These are phyloP conservation scores for Kuraishia cidri DNA, from an alignment of 805 yeast genomes.

Conservation along the genomic window DNA sequence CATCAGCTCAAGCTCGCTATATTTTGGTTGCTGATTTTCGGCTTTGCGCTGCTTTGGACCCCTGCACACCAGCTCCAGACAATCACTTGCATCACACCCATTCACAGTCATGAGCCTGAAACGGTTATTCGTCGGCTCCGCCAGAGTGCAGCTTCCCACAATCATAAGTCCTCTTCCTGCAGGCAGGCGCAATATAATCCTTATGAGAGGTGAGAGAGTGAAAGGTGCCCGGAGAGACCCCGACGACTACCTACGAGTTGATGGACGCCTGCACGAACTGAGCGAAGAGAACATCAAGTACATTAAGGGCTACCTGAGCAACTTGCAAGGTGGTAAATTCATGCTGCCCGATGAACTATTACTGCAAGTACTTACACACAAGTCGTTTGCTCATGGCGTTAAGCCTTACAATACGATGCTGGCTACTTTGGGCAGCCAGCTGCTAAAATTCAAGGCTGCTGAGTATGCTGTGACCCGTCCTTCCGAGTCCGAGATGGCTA, in stretches of 20 bases:
- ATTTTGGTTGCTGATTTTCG: too few species aligned
- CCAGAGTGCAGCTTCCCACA: too few species aligned
- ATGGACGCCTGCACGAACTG: conserved; percentile 46
- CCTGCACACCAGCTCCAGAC: too few species aligned
- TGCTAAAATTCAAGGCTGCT: conserved; percentile 40
- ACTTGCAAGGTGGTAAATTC: conserved; percentile 25
- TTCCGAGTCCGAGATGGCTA: conserved; percentile 21
- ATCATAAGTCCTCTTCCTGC: too few species aligned
- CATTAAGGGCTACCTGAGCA: conserved; percentile 35
- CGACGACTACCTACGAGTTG: conserved; percentile 41
- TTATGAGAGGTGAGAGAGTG: conserved; percentile 47
- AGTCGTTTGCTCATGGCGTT: conserved; percentile 87
- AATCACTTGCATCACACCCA: too few species aligned
- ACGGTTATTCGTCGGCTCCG: too few species aligned
- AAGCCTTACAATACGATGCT: conserved; percentile 87
- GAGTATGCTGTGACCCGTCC: conserved; percentile 25
- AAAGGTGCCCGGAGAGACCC: conserved; percentile 70
- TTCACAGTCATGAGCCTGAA: too few species aligned
- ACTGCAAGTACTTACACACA: conserved; percentile 83
- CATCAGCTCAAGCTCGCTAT: too few species aligned
- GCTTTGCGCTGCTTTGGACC: too few species aligned
- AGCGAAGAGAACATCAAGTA: conserved; percentile 36
- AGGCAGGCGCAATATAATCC: conserved; percentile 19
- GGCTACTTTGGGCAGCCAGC: conserved; percentile 60
- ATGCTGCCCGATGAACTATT: conserved; percentile 53